Percentiles rank a stretch among this genome's conserved stretches.
Evolutionary conservation across 2,329 filamentous ascomycete species (phyloP).

Genomic region (Cordyceps militaris): DNA sequence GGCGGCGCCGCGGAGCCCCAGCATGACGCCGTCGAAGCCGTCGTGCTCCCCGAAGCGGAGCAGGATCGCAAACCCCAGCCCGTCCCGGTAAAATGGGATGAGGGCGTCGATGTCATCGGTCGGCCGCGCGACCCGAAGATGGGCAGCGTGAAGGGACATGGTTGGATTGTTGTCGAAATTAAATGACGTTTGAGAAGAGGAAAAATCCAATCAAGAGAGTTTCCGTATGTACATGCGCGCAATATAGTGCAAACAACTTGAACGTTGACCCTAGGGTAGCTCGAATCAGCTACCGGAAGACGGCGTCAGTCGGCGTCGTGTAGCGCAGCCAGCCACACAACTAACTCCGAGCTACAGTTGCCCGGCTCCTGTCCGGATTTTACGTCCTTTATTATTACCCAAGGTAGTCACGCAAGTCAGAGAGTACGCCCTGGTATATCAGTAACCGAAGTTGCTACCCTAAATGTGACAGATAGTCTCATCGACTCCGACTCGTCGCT

Average conservation of each 20-base stretch:
- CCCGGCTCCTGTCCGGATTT: not conserved
- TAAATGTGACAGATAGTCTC: not conserved
- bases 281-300: not conserved
- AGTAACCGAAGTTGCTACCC: no score
- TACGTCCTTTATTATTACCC: no score
- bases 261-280: not conserved
- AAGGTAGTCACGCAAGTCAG: no score
- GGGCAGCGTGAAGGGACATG: constrained; percentile 17
- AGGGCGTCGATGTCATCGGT: constrained; percentile 31
- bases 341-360: not conserved
- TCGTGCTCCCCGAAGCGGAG: constrained; percentile 29
- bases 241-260: not conserved
- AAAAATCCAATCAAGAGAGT: not conserved
- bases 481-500: not conserved
- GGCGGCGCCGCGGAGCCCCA: constrained; percentile 29
- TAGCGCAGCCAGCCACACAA: not conserved
- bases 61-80: constrained; percentile 32
- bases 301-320: constrained; percentile 2
- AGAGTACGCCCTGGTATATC: no score
- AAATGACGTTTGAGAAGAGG: not conserved
- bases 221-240: not conserved
- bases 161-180: not conserved
- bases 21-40: constrained; percentile 35
- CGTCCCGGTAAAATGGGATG: constrained; percentile 35
- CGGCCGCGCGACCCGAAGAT: constrained; percentile 35